Conservation (phyloP, 306 rosid species). For the Elaeagnus macrophylla region DNA sequence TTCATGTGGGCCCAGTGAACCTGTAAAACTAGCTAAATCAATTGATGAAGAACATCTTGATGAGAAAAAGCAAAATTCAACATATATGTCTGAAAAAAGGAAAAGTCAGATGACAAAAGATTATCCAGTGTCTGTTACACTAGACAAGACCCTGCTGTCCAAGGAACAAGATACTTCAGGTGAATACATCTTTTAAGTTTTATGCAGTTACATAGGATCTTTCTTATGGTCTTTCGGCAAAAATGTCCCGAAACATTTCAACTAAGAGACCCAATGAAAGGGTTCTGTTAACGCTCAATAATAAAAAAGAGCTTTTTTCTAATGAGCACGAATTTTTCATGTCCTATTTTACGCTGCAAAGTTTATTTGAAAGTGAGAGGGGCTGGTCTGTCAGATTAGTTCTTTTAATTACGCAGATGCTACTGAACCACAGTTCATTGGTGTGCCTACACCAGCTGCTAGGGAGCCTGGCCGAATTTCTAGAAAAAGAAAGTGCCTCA, state of each 20-base stretch:
- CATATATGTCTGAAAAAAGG: slow-evolving; percentile 30
- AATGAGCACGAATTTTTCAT: too few species aligned
- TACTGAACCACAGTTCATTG: slow-evolving; percentile 28
- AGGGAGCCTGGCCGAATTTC: slow-evolving; percentile 32
- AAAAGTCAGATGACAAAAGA: slow-evolving; percentile 12
- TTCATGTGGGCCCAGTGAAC: slow-evolving; percentile 19
- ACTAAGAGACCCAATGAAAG: too few species aligned
- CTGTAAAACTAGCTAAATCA: slow-evolving; percentile 20
- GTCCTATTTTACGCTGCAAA: too few species aligned
- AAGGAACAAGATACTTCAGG: slow-evolving; percentile 35
- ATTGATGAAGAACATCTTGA: slow-evolving; percentile 24
- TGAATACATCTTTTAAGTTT: slow-evolving; percentile 8
- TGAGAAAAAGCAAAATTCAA: slow-evolving; percentile 14
- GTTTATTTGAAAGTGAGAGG: too few species aligned
- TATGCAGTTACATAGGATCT: too few species aligned
- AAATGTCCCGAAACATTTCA: too few species aligned
- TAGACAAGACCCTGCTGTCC: slow-evolving; percentile 30
- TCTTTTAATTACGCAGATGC: slow-evolving; percentile 39
- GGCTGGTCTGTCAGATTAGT: background rate
- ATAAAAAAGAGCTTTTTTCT: too few species aligned
- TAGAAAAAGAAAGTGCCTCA: slow-evolving; percentile 49
- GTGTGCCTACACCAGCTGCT: slow-evolving; percentile 47
- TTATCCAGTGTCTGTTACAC: slow-evolving; percentile 13
- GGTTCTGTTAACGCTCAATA: too few species aligned
- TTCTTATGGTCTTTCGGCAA: too few species aligned